Evolutionary conservation across 768 basidiomycete genomes (phyloP), one percentile per base, ranked within the genome.

Genomic region (Lactarius hatsudake): DNA sequence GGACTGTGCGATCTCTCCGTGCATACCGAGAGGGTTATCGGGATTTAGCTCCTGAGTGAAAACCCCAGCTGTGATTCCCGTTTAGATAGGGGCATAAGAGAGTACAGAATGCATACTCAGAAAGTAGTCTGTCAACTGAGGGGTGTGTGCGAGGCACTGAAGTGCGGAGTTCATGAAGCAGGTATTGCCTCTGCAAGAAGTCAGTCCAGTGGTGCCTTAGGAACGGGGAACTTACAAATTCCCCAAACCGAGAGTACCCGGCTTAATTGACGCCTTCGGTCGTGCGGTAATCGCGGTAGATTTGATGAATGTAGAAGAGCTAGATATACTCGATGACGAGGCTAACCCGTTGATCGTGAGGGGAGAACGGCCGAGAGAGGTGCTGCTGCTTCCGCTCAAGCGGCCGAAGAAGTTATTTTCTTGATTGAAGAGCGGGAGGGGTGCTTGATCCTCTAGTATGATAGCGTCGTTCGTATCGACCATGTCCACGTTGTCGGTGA

Each of bases 81-180:
- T 62, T 36, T 10, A 68, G 59, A 59, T 56, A n/a, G 17, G 8
- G 2, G 23, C 32, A 26, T 20, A 4, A 12, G n/a, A 36, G 20
- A 34, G 61, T 28, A 36, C 6, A 53, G n/a, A 60, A 45, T 26
- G 63, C 80, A 65, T 75, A 95, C 94, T 91, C 40, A 95, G 80
- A 79, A 99, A 99, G 78, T 99, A 99, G 61, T 96, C 89, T 13
- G 87, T 86, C 28, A 99, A 83, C 74, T 98, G 95, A 57, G 87
- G 84, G 9, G 90, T 93, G 75, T 99, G 97, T 30, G 90, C 91
- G 62, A 99, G 86, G 78, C 97, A 98, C 75, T 99, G 97, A 7
- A 98, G 82, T 1, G 97, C 96, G 62, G 94, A 96, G 77, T 98
- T 99, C 97, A 99, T 98, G 80, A 98, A 99, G 76, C 96, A 98